Evolutionary conservation across 257 asterid species (phyloP), one percentile per base, ranked within the genome.

Genomic region (Petunia axillaris): DNA sequence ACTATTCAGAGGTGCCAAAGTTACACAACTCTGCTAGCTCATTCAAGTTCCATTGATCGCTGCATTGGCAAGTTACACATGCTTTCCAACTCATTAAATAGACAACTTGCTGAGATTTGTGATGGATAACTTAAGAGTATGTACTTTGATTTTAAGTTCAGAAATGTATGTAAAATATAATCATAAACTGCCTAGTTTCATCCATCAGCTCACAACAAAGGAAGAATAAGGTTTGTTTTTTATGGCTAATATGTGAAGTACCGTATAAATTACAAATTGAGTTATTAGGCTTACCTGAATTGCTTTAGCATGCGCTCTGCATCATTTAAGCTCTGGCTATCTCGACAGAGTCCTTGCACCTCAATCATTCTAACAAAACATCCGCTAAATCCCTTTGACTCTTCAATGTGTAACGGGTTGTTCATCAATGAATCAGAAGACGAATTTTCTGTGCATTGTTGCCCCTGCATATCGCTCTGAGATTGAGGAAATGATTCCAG

Each of bases 241-340:
- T 14, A 36, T 75, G 25, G 3, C 36, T 74, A 10, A 35, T 38
- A 4, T 48, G 43, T 39, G 10, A 70, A n/a, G 44, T 57, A 5
- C 14, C 35, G 35, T 52, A 14, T 10, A n/a, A 75, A 15, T 40
- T 35, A 36, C 6, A 46, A 36, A 68, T 1, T 14, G 55, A 77
- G 40, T 44, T 57, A 37, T 41, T 35, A 44, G 66, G 6, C 58
- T 79, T 77, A 90, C 99, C 92, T 88, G 71, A 89, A 91, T 15
- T 80, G 84, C 55, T 89, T 91, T 40, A 95, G 91, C 85, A 84
- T 81, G 62, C 88, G 87, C 77, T 92, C 89, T 57, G 89, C 89
- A 81, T 86, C 81, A 60, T 83, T 81, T n/a, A 95, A 84, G 85
- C 85, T 88, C 44, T 84, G 79, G 46, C 89, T 80, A 76, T 94